Base-by-base conservation (phyloP, 805 yeast species). In the Henningerozyma blattae region DNA sequence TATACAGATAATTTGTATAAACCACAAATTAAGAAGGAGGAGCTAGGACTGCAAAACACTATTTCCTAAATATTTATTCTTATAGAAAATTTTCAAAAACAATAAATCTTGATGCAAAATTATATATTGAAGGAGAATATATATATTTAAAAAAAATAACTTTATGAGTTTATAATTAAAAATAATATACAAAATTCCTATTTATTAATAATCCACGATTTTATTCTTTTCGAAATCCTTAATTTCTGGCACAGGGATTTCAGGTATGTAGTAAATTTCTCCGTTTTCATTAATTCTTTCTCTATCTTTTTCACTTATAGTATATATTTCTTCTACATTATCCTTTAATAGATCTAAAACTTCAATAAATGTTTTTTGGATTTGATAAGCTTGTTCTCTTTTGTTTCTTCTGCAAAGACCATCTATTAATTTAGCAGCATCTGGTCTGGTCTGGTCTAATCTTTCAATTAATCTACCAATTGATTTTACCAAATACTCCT, bases 201-300 rank as follows among this genome's bases (percentile, higher is more conserved):
- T 8, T 6, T 9, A 20, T 39, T 55, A 79, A 49, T 65, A 82
- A 45, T 80, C 86, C 43, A 82, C 61, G 0, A 72, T 63, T 25
- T 62, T 62, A 47, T 64, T 64, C 48, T 57, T 65, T 13, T 83
- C 76, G 59, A 83, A 82, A 7, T 70, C 78, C 28, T 63, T 64
- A 39, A 84, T 70, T 10, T 46, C 56, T 1, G 95, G 95, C 17
- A 67, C 64, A 1, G 89, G 85, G 27, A 79, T 78, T 52, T 76
- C 89, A 8, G 82, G 83, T 22, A 83, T 67, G 40, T 72, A 65
- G 47, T 84, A 89, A 9, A 83, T 70, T 42, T 80, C 77, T 2
- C 97, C 97, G 40, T 83, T 73, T 27, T 87, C 96, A 53, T 87
- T 89, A 36, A 81, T 60, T 57, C 97, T 73, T 58, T 85, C 93